Conservation (phyloP, 805 yeast species). For the Ogataea zsoltii region DNA sequence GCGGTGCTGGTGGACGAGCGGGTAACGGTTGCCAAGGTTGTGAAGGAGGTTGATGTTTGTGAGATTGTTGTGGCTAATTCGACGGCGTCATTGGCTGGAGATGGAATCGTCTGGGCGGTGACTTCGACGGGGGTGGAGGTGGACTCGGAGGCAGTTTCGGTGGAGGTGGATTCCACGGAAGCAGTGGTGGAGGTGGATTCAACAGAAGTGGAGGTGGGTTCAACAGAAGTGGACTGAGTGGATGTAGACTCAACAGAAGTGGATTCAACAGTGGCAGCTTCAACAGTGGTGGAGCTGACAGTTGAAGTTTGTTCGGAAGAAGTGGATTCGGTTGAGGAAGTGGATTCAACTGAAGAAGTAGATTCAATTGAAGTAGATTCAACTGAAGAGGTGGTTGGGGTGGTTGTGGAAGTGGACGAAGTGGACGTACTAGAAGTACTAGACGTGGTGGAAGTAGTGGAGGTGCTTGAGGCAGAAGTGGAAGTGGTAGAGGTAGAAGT, state of each 20-base stretch:
- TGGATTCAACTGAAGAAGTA: not conserved
- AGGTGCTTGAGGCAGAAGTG: constrained; percentile 13
- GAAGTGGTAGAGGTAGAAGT: constrained; percentile 16
- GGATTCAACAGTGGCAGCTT: not conserved
- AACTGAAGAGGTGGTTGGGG: constrained; percentile 11
- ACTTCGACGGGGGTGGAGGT: not conserved
- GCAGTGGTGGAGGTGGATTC: not conserved
- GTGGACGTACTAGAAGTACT: constrained; percentile 11
- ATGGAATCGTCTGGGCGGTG: not conserved
- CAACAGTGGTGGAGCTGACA: constrained; percentile 1
- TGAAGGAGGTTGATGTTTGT: not conserved
- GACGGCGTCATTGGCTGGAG: too few species aligned
- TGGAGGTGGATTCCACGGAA: constrained; percentile 8
- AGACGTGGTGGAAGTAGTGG: constrained; percentile 14
- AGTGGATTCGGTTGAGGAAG: too few species aligned
- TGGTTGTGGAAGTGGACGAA: constrained; percentile 5
- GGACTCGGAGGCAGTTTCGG: not conserved
- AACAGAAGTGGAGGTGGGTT: too few species aligned
- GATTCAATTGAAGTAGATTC: not conserved
- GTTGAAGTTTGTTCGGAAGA: constrained; percentile 10
- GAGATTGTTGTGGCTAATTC: too few species aligned
- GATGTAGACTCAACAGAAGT: constrained; percentile 8
- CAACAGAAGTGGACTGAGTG: constrained; percentile 14
- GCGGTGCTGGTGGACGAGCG: constrained; percentile 16
- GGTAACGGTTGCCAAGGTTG: constrained; percentile 8